Evolutionary conservation across 2,329 filamentous ascomycete species (phyloP), one percentile per base, ranked within the genome.

Genomic region (Colletotrichum brevisporum): DNA sequence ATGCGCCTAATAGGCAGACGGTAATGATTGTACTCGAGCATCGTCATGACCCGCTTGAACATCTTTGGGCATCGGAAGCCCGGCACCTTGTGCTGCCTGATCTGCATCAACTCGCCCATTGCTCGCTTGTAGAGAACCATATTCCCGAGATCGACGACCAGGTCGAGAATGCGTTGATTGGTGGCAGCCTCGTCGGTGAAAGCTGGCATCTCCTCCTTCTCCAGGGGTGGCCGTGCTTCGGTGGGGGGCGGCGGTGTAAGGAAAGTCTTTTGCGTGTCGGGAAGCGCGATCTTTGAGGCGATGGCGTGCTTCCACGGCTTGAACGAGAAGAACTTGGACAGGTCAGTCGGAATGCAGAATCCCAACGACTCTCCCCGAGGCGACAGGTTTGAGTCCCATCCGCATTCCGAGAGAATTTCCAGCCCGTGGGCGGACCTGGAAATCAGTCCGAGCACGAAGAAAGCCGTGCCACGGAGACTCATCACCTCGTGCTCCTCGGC

Each of bases 391-490:
- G 94, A 93, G 75, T 97, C 95, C 97, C 97, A 99, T 12, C 95
- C 95, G 76, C 93, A 87, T 76, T 97, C 94, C 1, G 92, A 91
- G 15, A 99, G 83, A 67, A 98, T 97, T 78, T 97, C 94, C 27
- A 98, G 88, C 0, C 96, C 96, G 76, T 98, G 95, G 9, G 94
- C 86, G 59, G 95, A 98, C 62, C 96, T 88, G 1, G 95, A 98
- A 63, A 99, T 95, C 66, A 99, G 83, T 0, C 96, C 96, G 0
- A 99, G 83, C 0, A 98, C 96, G 75, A 98, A 99, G 80, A 98
- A 98, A 1, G 96, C 96, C 0, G 97, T 99, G 45, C 97, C 96
- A 52, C 97, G 89, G 75, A 99, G 86, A 67, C 94, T 97, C 90
- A 99, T 92, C 57, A 99, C 93, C 73, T 95, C 91, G 50, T 96